Evolutionary conservation across 1,284 basidiomycete species (phyloP), one percentile per base, ranked within the genome.

Genomic region (Sporisorium reilianum): DNA sequence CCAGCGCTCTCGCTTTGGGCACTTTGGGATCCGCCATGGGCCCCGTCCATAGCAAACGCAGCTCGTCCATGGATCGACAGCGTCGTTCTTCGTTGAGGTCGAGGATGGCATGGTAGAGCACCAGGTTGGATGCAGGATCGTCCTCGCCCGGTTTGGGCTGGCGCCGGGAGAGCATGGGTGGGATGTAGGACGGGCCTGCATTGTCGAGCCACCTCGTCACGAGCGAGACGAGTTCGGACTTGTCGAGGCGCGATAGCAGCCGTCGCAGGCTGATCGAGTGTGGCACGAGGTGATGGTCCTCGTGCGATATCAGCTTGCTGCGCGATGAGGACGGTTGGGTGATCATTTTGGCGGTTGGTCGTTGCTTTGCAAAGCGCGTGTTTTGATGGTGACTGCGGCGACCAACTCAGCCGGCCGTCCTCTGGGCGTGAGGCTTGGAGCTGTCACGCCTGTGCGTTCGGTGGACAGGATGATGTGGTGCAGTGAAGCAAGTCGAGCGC

Each of bases 11-110:
- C 2, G 59, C 63, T 55, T 76, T 76, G 12, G 71, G 67, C n/a
- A 79, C 77, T n/a, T 70, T 76, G 3, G 53, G 41, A 52, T 76
- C 77, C 14, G 64, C 56, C 77, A 80, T 77, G 7, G 77, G 65
- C 1, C 60, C 64, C 1, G 54, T 60, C 78, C 78, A 80, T 8
- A 80, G 53, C 34, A 67, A 18, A 2, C 64, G 56, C 22, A 77
- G 52, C 49, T 79, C 64, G 18, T 69, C 71, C 55, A 78, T 55
- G 5, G 62, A 67, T 23, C 71, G 51, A 36, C 65, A 75, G 23
- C 77, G 52, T n/a, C 74, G 48, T 20, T 71, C 69, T 50, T 80
- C 75, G 32, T 68, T 71, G 18, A 79, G 61, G 22, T 78, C 75
- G 12, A 73, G 41, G 34, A 75, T 66, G 18, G 72, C 63, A 20